Conservation (phyloP, 768 basidiomycete species). For the Hirschioporus abietinus region DNA sequence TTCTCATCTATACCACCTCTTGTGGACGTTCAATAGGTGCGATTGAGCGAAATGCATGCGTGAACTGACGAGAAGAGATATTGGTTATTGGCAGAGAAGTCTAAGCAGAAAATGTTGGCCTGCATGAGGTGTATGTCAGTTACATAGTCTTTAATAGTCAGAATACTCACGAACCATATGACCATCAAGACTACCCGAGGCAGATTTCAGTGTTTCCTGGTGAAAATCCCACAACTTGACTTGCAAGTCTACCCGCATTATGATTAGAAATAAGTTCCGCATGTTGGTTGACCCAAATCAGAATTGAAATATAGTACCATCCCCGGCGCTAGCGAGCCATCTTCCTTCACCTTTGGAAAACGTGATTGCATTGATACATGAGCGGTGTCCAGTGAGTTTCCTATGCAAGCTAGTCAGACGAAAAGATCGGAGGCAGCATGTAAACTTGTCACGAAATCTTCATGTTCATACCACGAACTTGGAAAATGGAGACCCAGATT, state of each 20-base stretch:
- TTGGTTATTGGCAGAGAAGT: constrained; percentile 63
- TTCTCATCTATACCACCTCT: constrained; percentile 53
- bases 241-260: constrained; percentile 36
- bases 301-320: constrained; percentile 34
- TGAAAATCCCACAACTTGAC: constrained; percentile 65
- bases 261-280: background rate
- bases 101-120: constrained; percentile 67
- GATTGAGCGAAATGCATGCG: constrained; percentile 5
- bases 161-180: constrained; percentile 20
- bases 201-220: constrained; percentile 44
- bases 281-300: too few relatives aligned
- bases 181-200: constrained; percentile 29
- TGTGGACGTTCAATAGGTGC: background rate
- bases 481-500: background rate
- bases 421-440: background rate
- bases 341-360: constrained; percentile 58
- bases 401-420: constrained; percentile 13
- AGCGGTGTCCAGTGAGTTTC: constrained; percentile 40
- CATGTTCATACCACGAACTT: background rate
- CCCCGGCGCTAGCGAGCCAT: constrained; percentile 65
- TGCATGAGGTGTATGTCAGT: constrained; percentile 21
- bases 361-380: constrained; percentile 59
- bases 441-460: background rate
- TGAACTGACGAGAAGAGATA: constrained; percentile 58
- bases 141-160: background rate